Percentiles rank a stretch among this genome's conserved stretches.
phyloP scores from a whole-genome alignment of 345 rosid genomes.

The Camelina hispida region DNA sequence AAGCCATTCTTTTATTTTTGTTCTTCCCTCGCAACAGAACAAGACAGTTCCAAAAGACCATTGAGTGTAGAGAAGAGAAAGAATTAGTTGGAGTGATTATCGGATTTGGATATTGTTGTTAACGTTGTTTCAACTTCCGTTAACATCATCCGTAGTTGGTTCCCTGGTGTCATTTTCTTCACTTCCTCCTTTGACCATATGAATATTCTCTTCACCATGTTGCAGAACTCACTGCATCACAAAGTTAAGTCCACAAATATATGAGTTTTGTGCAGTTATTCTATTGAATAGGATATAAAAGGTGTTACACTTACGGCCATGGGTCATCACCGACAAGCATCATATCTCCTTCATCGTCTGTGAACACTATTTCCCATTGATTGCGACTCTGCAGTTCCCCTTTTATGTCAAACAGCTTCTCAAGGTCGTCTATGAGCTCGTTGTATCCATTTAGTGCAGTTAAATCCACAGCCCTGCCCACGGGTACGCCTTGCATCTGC shows the following conservation, averaged over 20 bases:
- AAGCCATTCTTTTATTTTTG: neutral
- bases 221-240: conserved; percentile 80
- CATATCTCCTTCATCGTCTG: conserved; percentile 93
- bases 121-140: conserved; percentile 62
- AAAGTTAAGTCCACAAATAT: neutral
- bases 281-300: conserved; percentile 1
- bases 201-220: conserved; percentile 84
- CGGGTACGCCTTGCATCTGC: conserved; percentile 88
- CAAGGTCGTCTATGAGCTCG: conserved; percentile 76
- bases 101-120: conserved; percentile 40
- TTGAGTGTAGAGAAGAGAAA: neutral
- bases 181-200: conserved; percentile 82
- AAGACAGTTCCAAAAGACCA: conserved; percentile 14
- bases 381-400: conserved; percentile 64
- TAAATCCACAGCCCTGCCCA: conserved; percentile 93
- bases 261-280: conserved; percentile 11
- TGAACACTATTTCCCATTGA: conserved; percentile 88
- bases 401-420: conserved; percentile 76
- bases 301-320: conserved; percentile 72
- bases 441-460: conserved; percentile 62
- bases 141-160: conserved; percentile 55
- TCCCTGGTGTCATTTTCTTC: conserved; percentile 68
- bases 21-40: conserved; percentile 10
- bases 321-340: conserved; percentile 98
- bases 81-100: conserved; percentile 29